Evolutionary conservation across 495 filamentous ascomycete genomes (phyloP), one percentile per base, ranked within the genome.

Genomic region (Penicillium robsamsonii): DNA sequence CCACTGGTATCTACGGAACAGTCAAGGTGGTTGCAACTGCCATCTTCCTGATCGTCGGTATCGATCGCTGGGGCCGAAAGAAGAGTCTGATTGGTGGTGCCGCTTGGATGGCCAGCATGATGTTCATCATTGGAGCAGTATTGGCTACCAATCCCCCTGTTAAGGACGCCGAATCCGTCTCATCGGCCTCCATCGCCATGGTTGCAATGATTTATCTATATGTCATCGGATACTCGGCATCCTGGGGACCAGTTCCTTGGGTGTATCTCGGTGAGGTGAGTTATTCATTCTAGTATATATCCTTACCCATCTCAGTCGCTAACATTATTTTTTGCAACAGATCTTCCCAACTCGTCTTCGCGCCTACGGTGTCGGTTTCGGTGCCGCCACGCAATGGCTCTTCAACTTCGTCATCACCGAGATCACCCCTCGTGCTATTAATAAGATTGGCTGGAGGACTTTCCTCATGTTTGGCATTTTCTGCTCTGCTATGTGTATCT

Each of bases 101-200:
- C 4, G 78, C 86, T 37, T 87, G 83, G 35, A 87, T 87, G 75
- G 81, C 78, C 7, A 64, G 79, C 11, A 80, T 81, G 67, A 90
- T 91, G 84, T 86, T 88, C 64, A 88, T 91, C 63, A 86, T 92
- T 57, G 88, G 88, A n/a, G 78, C 91, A 30, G 88, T 92, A 13
- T 51, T 78, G 44, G 72, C 68, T 6, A 75, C 70, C 7, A 48
- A 81, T 43, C 78, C 77, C 0, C 76, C 76, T 2, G 53, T 72
- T n/a, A 22, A 65, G 0, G 48, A 65, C 2, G 41, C 60, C 0
- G 61, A 56, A 8, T 55, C 53, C 5, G 66, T 75, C 45, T 75
- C 72, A 0, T 57, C 56, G 1, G 70, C 79, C 6, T 77, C 77
- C 0, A 76, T 74, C 35, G 77, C 78, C 10, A 76, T 78, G 63